These are phyloP conservation scores for Neonectria punicea DNA, from an alignment of 2,329 filamentous ascomycete species.

Conservation along the genomic window DNA sequence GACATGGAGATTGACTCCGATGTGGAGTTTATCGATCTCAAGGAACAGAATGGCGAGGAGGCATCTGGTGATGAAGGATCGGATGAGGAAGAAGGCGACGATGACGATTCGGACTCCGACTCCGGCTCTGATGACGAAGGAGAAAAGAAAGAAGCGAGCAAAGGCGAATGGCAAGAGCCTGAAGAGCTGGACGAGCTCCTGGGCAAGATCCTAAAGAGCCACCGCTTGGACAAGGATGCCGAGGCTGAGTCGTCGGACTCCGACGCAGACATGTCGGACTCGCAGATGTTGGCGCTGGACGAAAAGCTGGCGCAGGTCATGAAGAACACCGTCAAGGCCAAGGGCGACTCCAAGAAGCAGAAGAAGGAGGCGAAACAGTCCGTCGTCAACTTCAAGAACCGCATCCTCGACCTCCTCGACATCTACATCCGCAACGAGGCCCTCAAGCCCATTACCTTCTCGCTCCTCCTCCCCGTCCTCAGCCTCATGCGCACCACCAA, in stretches of 20 bases:
- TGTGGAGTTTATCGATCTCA: constrained; percentile 60
- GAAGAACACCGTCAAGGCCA: constrained; percentile 74
- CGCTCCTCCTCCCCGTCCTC: constrained; percentile 80
- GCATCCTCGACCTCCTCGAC: constrained; percentile 86
- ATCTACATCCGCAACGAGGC: constrained; percentile 87
- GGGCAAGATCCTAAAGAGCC: constrained; percentile 80
- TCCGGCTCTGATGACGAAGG: constrained; percentile 53
- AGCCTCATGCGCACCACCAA: constrained; percentile 79
- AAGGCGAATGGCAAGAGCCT: constrained; percentile 56
- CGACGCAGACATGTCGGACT: constrained; percentile 91
- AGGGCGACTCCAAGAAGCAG: constrained; percentile 79
- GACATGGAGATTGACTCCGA: constrained; percentile 59
- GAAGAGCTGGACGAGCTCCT: constrained; percentile 77
- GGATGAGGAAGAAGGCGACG: constrained; percentile 53
- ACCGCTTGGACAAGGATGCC: constrained; percentile 68
- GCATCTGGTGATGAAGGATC: constrained; percentile 57
- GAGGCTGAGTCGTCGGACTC: constrained; percentile 67
- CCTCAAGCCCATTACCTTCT: constrained; percentile 72
- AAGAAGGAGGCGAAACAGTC: constrained; percentile 88
- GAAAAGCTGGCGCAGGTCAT: constrained; percentile 87
- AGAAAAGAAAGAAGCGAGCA: constrained; percentile 55
- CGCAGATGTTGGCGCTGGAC: constrained; percentile 93
- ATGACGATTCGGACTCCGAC: constrained; percentile 52
- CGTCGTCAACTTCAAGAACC: constrained; percentile 94
- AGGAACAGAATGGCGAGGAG: constrained; percentile 55